These are phyloP conservation scores for Clathrus columnatus DNA, from an alignment of 768 basidiomycete genomes.

Conservation along the genomic window DNA sequence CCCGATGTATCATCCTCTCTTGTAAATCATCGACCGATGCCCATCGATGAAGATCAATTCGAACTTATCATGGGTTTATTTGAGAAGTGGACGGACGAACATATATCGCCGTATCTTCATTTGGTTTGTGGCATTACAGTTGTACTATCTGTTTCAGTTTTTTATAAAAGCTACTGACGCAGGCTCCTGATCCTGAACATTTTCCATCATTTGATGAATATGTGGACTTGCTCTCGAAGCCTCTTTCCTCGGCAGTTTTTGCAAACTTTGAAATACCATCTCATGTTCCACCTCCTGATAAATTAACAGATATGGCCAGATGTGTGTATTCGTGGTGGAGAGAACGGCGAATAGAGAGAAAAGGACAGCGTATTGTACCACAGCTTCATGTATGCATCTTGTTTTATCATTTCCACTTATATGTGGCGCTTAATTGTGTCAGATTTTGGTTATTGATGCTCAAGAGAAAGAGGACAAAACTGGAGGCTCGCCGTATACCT, in stretches of 20 bases:
- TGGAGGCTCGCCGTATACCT: conserved; percentile 76
- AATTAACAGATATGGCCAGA: conserved; percentile 61
- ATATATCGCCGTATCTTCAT: conserved; percentile 73
- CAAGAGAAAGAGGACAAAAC: conserved; percentile 86
- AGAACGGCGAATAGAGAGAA: conserved; percentile 68
- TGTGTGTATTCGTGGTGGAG: conserved; percentile 85
- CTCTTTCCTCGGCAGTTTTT: conserved; percentile 54
- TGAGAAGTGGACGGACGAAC: conserved; percentile 85
- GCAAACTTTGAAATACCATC: conserved; percentile 59
- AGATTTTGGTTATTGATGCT: conserved; percentile 35
- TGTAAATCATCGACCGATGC: conserved; percentile 21
- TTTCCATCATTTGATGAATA: conserved; percentile 71
- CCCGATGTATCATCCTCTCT: conserved; percentile 46
- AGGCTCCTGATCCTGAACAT: conserved; percentile 45
- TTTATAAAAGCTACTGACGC: background rate
- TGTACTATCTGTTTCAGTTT: background rate
- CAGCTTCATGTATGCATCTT: conserved; percentile 62
- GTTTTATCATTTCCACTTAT: background rate
- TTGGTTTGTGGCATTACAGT: conserved; percentile 52
- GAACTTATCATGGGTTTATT: conserved; percentile 93
- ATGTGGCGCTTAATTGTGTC: conserved; percentile 4
- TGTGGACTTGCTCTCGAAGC: conserved; percentile 54
- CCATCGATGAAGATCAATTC: conserved; percentile 84
- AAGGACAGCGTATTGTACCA: conserved; percentile 82
- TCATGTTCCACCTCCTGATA: conserved; percentile 50